Percentiles rank a stretch among this genome's conserved stretches.
Evolutionary conservation across 208 protist genomes (phyloP).

Genomic region (Wallacemonas sp.): DNA sequence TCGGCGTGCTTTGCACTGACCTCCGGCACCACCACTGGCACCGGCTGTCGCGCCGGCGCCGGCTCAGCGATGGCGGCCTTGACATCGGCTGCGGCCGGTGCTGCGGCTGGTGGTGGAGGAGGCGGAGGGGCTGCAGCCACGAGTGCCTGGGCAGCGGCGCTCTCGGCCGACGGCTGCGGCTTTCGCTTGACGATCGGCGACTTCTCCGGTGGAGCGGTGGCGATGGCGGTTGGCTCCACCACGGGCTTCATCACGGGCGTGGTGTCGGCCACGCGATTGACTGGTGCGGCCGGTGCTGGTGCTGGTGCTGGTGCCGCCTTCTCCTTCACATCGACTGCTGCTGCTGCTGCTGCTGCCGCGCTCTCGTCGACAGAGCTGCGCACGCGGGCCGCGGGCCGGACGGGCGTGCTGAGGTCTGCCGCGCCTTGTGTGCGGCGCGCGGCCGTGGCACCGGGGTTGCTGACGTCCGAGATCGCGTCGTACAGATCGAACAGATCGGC

Average conservation of each 20-base stretch:
- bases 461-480: conserved; percentile 17
- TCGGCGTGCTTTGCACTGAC: neutral
- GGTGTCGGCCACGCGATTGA: too few species aligned
- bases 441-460: conserved; percentile 11
- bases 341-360: too few species aligned
- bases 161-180: too few species aligned
- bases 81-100: too few species aligned
- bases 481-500: conserved; percentile 18
- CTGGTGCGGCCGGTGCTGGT: too few species aligned
- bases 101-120: neutral
- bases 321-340: too few species aligned
- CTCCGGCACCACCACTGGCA: neutral
- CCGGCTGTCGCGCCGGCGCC: neutral
- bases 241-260: neutral
- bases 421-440: neutral
- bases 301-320: too few species aligned
- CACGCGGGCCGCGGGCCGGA: neutral
- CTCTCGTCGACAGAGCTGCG: too few species aligned
- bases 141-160: neutral
- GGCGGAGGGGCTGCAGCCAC: neutral
- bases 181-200: conserved; percentile 10
- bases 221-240: neutral
- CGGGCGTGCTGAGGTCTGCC: neutral
- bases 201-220: neutral
- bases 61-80: neutral